Base-by-base conservation (phyloP, 2,329 filamentous ascomycete genomes). In the Verticillium nonalfalfae region DNA sequence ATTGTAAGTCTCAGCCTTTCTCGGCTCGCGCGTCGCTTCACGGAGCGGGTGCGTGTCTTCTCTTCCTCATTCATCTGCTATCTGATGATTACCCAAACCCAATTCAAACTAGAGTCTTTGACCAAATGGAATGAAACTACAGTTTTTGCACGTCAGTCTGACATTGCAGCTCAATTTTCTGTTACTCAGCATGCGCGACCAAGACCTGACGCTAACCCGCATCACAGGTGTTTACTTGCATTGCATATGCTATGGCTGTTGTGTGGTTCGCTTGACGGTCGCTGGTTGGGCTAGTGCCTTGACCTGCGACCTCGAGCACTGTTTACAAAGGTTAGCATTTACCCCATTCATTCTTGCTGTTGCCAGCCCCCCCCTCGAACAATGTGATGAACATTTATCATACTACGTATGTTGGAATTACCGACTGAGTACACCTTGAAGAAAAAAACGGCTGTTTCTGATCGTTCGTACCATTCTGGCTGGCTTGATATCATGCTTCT, bases 41-140 rank as follows among this genome's bases (percentile, higher is more conserved):
- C 45, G 26, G 26, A 31, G 26, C 4, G 26, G 4, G 26, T 3
- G 45, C 21, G 9, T 18, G 21, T 34, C 56, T 62, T 57, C 45
- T 54, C 60, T 57, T 60, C 31, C 40, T 54, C 54, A 61, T 61
- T 11, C 45, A 52, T 52, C 64, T 65, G 67, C 72, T 80, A 77
- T 78, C 75, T 92, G 91, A 94, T 94, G 91, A 93, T 87, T 92
- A 75, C 81, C 80, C 82, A 84, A 88, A 92, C 90, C 89, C 85
- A 88, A 82, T 79, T 76, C 77, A 88, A 93, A 93, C 90, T 96
- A 96, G 91, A 96, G 91, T 96, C 91, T 96, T 95, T 95, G 91
- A 96, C 87, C 89, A 81, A 75, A 74, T 75, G 82, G 86, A 84
- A 89, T 94, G 90, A 93, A 93, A 94, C 88, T 76, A 86, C 76